A percentile compares a stretch with the other conserved stretches of the same genome.
These are phyloP conservation scores for Penicillium subrubescens DNA, from an alignment of 495 filamentous ascomycete genomes.

Conservation along the genomic window DNA sequence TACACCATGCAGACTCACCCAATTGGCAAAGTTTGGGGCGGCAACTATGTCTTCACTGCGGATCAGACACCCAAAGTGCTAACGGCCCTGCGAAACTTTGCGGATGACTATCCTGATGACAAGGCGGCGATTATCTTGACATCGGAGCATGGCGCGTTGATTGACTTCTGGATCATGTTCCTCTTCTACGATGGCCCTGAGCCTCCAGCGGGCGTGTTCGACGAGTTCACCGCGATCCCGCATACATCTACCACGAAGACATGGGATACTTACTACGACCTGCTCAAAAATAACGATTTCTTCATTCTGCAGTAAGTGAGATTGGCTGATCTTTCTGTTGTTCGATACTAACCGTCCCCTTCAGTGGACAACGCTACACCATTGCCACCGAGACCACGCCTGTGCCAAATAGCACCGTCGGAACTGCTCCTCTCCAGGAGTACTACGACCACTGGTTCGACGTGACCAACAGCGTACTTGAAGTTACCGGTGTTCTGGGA, in stretches of 20 bases:
- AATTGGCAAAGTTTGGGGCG: conserved; percentile 50
- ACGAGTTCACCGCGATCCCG: conserved; percentile 54
- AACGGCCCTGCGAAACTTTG: conserved; percentile 53
- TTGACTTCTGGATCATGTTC: conserved; percentile 63
- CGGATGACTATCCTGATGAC: conserved; percentile 51
- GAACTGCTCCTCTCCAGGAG: conserved; percentile 44
- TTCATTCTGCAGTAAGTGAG: conserved; percentile 40
- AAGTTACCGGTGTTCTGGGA: conserved; percentile 49
- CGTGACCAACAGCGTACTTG: conserved; percentile 40
- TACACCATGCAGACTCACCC: conserved; percentile 54
- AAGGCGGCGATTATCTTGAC: conserved; percentile 58
- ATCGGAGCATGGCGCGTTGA: conserved; percentile 47
- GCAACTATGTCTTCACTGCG: conserved; percentile 51
- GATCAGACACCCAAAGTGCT: conserved; percentile 47
- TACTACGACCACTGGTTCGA: conserved; percentile 58
- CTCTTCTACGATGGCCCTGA: conserved; percentile 63
- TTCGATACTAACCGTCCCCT: conserved; percentile 9
- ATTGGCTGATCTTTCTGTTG: not conserved
- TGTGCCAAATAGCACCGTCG: conserved; percentile 45
- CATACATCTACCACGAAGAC: conserved; percentile 52
- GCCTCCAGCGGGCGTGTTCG: conserved; percentile 56
- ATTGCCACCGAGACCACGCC: conserved; percentile 62
- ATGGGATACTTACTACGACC: conserved; percentile 53
- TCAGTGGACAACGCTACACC: conserved; percentile 51
- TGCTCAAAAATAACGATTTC: conserved; percentile 44